Evolutionary conservation across 371 early-diverging fungal genomes (phyloP), one percentile per base, ranked within the genome.

Genomic region (Polyrhizophydium stewartii): DNA sequence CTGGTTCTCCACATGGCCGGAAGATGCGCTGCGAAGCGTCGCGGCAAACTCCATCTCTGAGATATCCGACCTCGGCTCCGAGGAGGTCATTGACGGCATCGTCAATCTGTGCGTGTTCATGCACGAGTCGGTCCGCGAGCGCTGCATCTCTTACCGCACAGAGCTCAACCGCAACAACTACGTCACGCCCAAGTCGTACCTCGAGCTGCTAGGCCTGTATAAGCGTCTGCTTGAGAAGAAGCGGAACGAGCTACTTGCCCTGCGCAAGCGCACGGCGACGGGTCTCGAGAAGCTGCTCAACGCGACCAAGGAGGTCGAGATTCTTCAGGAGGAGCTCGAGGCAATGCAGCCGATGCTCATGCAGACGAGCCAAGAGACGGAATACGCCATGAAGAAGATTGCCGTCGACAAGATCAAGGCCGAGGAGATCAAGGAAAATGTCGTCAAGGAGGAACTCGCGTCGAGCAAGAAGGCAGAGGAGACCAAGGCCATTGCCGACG

Each of bases 1-100:
- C 55, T 83, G 83, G 85, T 84, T 84, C 66, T 75, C 76, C 0
- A 82, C 81, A 21, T 84, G 85, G 85, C 85, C 85, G n/a, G 82
- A 79, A 64, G 85, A 83, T 45, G 85, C 85, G 0, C 61, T 83
- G 27, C 55, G 78, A 28, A 76, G 77, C 24, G 84, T 84, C 1
- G 82, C 84, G 0, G 81, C 83, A 5, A 79, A 79, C 59, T 65
- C 77, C 0, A 61, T 84, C 13, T 57, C 78, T 9, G 75, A 83
- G 51, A 72, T 83, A 27, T 68, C 73, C 16, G 82, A 84, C 59
- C 63, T 84, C 21, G 85, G 85, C 9, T 74, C 78, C 9, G 85
- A 84, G 53, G 65, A 73, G 60, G 76, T 83, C 32, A 78, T 82
- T 56, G 85, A 83, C 47, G 85, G 85, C 17, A 78, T 84, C 43